These are phyloP conservation scores for Petasospora rhodanensis DNA, from an alignment of 1,139 yeast genomes.

Conservation along the genomic window DNA sequence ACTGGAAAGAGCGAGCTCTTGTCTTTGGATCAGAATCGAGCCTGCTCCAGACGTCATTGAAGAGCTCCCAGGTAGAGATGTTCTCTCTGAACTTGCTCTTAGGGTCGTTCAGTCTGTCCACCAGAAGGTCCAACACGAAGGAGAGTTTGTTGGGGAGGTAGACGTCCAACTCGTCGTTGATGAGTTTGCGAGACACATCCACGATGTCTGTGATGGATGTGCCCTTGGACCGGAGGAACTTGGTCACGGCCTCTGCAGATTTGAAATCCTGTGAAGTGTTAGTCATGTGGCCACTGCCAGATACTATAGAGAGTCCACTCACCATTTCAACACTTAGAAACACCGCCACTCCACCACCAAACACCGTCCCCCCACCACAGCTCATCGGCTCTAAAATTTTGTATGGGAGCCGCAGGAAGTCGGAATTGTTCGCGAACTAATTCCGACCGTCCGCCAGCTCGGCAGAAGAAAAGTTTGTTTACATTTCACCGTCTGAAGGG, in stretches of 20 bases:
- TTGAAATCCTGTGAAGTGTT: constrained; percentile 4
- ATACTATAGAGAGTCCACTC: background rate
- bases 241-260: constrained; percentile 60
- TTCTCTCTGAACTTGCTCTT: constrained; percentile 37
- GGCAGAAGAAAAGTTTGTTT: constrained; percentile 27
- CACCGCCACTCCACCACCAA: too few species aligned
- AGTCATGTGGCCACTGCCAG: background rate
- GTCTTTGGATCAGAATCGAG: constrained; percentile 23
- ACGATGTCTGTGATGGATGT: constrained; percentile 42
- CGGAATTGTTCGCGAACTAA: too few species aligned
- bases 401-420: too few species aligned
- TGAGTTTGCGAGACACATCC: constrained; percentile 37
- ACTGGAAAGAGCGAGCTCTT: constrained; percentile 35
- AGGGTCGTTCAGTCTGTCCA: constrained; percentile 59
- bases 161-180: constrained; percentile 36
- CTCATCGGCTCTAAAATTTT: too few species aligned
- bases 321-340: background rate
- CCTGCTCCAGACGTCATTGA: constrained; percentile 37
- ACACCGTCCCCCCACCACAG: too few species aligned
- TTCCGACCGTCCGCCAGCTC: too few species aligned
- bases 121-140: constrained; percentile 61
- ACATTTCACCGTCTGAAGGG: constrained; percentile 21
- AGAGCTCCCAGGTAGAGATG: constrained; percentile 43
- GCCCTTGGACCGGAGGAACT: constrained; percentile 55
- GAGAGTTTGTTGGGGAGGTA: constrained; percentile 57